These are phyloP conservation scores for Scolecobasidium constrictum DNA, from an alignment of 2,329 filamentous ascomycete species.

Conservation along the genomic window DNA sequence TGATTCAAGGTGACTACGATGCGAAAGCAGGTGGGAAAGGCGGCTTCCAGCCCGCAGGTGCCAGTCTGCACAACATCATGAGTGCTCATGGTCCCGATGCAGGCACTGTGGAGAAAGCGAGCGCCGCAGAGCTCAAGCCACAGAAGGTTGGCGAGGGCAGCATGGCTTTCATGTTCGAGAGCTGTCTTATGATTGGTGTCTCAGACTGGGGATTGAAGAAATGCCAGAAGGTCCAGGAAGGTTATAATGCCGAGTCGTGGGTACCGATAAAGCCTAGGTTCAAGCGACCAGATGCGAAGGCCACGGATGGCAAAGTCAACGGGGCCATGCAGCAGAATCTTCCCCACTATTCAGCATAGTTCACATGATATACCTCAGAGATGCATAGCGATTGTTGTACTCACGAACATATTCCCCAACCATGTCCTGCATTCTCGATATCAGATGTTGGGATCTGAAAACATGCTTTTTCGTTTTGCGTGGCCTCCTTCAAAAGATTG, in stretches of 20 bases:
- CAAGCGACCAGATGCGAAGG: constrained; percentile 15
- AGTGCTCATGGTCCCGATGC: constrained; percentile 54
- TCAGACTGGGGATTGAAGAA: constrained; percentile 62
- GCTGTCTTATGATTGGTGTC: constrained; percentile 27
- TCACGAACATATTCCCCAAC: no score
- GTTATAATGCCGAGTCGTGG: constrained; percentile 78
- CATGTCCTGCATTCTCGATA: no score
- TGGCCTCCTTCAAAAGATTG: no score
- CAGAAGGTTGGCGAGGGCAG: constrained; percentile 47
- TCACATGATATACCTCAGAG: no score
- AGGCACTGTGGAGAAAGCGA: constrained; percentile 44
- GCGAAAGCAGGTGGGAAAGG: constrained; percentile 34
- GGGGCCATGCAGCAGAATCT: no score
- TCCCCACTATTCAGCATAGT: no score
- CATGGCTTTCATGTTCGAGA: constrained; percentile 57
- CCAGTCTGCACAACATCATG: constrained; percentile 60
- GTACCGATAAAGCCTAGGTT: constrained; percentile 39
- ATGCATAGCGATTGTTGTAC: no score
- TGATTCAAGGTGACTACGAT: constrained; percentile 51
- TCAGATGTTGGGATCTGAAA: no score
- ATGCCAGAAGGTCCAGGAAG: constrained; percentile 59
- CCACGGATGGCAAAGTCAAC: no score
- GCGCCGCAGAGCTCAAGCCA: constrained; percentile 42
- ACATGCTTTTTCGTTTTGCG: no score
- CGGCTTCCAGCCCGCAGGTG: constrained; percentile 50